Evolutionary conservation across 2,329 filamentous ascomycete species (phyloP).

Genomic region (Neodidymelliopsis sp.): DNA sequence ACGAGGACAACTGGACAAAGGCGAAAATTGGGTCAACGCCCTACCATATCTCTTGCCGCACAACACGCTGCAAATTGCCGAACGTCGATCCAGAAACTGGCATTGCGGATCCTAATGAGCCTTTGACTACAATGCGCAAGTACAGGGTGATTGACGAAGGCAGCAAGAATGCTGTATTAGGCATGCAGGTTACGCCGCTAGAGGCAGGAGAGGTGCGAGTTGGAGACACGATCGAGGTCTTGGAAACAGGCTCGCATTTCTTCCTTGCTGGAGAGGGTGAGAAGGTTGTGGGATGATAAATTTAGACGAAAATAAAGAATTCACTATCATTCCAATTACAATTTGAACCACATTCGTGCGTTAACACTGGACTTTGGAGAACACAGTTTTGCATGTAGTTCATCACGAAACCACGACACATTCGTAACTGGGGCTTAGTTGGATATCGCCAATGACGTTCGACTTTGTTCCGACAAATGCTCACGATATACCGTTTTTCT

Average conservation of each 20-base stretch:
- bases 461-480: too few relatives aligned
- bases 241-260: slow-evolving; percentile 44
- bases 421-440: too few relatives aligned
- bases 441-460: too few relatives aligned
- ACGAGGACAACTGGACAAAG: slow-evolving; percentile 74
- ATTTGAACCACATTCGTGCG: too few relatives aligned
- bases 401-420: too few relatives aligned
- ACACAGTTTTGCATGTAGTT: too few relatives aligned
- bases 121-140: slow-evolving; percentile 65
- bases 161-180: slow-evolving; percentile 66
- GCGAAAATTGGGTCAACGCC: slow-evolving; percentile 56
- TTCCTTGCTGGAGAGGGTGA: slow-evolving; percentile 28
- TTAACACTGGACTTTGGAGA: too few relatives aligned
- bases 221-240: slow-evolving; percentile 44
- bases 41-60: slow-evolving; percentile 67
- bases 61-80: slow-evolving; percentile 73
- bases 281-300: slow-evolving; percentile 12
- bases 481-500: too few relatives aligned
- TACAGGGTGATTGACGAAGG: slow-evolving; percentile 68
- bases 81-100: slow-evolving; percentile 72
- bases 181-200: slow-evolving; percentile 70
- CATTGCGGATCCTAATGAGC: slow-evolving; percentile 62
- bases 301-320: too few relatives aligned
- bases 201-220: slow-evolving; percentile 39
- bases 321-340: too few relatives aligned